These are phyloP conservation scores for Lichina pygmaea DNA, from an alignment of 495 filamentous ascomycete genomes.

Conservation along the genomic window DNA sequence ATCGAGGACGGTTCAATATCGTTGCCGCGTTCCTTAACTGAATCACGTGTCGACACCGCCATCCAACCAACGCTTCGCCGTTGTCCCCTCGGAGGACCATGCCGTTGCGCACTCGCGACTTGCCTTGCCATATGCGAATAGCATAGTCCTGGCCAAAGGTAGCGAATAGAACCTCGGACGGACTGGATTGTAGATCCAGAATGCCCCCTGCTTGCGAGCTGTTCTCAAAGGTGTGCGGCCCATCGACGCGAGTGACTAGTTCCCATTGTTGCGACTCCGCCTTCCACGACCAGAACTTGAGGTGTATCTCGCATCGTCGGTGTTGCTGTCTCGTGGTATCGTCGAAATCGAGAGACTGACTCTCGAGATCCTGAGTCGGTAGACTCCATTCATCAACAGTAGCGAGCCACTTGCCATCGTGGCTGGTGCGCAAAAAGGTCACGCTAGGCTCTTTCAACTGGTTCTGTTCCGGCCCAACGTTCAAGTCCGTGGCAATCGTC, in stretches of 20 bases:
- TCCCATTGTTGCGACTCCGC: slow-evolving; percentile 34
- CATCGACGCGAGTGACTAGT: slow-evolving; percentile 54
- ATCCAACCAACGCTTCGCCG: slow-evolving; percentile 30
- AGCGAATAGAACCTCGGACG: slow-evolving; percentile 38
- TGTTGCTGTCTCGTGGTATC: slow-evolving; percentile 16
- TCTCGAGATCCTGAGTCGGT: slow-evolving; percentile 30
- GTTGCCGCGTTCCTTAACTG: slow-evolving; percentile 11
- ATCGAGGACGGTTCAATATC: background rate
- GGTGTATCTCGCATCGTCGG: slow-evolving; percentile 34
- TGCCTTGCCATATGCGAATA: slow-evolving; percentile 55
- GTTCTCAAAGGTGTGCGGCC: slow-evolving; percentile 36
- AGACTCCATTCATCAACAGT: slow-evolving; percentile 80
- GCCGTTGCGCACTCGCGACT: slow-evolving; percentile 32
- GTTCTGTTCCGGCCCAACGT: slow-evolving; percentile 37
- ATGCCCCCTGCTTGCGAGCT: slow-evolving; percentile 22
- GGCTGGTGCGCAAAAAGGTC: slow-evolving; percentile 38
- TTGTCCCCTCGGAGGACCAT: slow-evolving; percentile 24
- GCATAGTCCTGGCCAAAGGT: slow-evolving; percentile 58
- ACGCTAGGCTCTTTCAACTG: slow-evolving; percentile 48
- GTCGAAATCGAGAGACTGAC: slow-evolving; percentile 17
- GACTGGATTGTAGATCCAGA: slow-evolving; percentile 42
- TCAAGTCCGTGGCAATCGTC: slow-evolving; percentile 61
- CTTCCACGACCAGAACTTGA: slow-evolving; percentile 80
- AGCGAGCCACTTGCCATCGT: slow-evolving; percentile 72
- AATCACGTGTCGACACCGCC: slow-evolving; percentile 38